A percentile compares a stretch with the other conserved stretches of the same genome.
phyloP scores from a whole-genome alignment of 352 stramenopile species.

The Thalassiosira oceanica region DNA sequence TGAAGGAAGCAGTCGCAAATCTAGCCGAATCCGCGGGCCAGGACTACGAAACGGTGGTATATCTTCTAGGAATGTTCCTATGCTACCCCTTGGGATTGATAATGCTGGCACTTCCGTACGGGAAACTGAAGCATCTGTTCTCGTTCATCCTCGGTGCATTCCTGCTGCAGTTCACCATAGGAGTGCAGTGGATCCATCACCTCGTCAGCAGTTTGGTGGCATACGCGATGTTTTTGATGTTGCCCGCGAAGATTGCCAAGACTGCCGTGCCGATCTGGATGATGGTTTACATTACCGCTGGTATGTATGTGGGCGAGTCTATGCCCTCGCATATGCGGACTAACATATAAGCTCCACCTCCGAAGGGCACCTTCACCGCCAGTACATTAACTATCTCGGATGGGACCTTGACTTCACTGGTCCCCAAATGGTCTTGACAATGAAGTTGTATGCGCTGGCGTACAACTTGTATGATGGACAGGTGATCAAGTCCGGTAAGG shows the following conservation, averaged over 20 bases:
- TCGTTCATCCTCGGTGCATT: conserved; percentile 89
- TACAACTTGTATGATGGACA: conserved; percentile 96
- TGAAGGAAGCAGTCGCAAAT: conserved; percentile 49
- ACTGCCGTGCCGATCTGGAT: conserved; percentile 90
- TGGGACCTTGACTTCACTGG: conserved; percentile 75
- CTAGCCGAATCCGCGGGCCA: conserved; percentile 71
- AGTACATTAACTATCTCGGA: conserved; percentile 93
- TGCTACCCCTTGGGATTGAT: conserved; percentile 91
- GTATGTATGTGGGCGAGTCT: no score
- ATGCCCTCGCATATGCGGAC: no score
- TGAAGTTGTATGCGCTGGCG: conserved; percentile 96
- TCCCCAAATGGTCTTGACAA: conserved; percentile 86
- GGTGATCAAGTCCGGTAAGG: conserved; percentile 59
- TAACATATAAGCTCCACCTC: no score
- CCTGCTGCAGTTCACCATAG: conserved; percentile 92
- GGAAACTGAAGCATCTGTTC: conserved; percentile 89
- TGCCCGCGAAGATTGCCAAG: conserved; percentile 74
- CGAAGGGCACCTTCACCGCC: conserved; percentile 93
- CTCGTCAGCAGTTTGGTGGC: conserved; percentile 87
- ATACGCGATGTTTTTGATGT: conserved; percentile 85
- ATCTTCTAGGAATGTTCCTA: conserved; percentile 89
- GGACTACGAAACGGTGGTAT: conserved; percentile 83
- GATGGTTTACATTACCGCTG: conserved; percentile 89
- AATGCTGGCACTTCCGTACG: conserved; percentile 85
- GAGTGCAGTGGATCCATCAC: conserved; percentile 92